phyloP scores from a whole-genome alignment of 306 rosid genomes.

The Pachyrhizus erosus region DNA sequence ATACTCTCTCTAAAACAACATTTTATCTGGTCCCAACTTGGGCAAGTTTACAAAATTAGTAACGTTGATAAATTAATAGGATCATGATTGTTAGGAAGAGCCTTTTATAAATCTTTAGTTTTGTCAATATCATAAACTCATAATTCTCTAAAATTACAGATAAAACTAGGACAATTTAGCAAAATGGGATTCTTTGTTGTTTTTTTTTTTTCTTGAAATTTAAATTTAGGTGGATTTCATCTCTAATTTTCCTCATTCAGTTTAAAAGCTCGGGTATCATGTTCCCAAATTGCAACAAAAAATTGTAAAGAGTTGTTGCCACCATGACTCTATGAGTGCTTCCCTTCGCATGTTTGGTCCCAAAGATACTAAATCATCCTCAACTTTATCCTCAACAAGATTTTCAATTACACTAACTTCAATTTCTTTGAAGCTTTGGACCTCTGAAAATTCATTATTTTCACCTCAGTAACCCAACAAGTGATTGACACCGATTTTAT shows the following conservation, averaged over 20 bases:
- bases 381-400: too few species aligned
- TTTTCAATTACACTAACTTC: background rate
- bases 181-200: background rate
- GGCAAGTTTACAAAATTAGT: background rate
- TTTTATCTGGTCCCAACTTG: background rate
- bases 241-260: background rate
- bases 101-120: background rate
- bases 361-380: background rate
- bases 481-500: background rate
- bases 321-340: background rate
- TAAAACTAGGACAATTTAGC: background rate
- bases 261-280: background rate
- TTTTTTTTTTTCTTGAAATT: background rate
- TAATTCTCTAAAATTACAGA: background rate
- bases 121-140: background rate
- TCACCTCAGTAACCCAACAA: background rate
- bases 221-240: background rate
- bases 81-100: background rate
- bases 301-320: background rate
- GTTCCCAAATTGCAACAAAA: background rate
- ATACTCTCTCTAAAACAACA: background rate
- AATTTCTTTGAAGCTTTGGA: background rate
- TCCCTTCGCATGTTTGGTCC: background rate
- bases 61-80: background rate
- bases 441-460: too few species aligned